A percentile compares a stretch with the other conserved stretches of the same genome.
Conservation (phyloP, 345 rosid genomes). For the Euphorbia lathyris region DNA sequence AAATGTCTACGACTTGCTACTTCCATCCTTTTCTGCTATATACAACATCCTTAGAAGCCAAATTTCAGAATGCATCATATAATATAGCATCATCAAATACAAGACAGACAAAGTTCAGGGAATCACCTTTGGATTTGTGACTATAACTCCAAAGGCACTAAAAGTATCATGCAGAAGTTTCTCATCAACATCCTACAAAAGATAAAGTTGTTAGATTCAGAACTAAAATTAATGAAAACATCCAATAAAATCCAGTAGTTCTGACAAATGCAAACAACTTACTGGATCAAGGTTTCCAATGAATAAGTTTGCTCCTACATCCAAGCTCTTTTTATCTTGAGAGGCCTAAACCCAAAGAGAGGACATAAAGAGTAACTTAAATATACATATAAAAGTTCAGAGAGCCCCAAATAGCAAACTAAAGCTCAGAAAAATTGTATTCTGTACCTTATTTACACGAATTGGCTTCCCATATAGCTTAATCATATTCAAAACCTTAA, state of each 20-base stretch:
- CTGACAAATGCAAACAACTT: constrained; percentile 26
- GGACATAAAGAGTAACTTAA: background rate
- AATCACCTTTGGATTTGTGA: constrained; percentile 90
- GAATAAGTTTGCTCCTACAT: constrained; percentile 97
- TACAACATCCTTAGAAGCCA: background rate
- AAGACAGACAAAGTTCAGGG: background rate
- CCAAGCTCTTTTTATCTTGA: constrained; percentile 98
- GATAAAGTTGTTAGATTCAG: background rate
- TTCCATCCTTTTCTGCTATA: background rate
- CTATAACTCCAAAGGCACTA: constrained; percentile 97
- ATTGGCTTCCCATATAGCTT: constrained; percentile 94
- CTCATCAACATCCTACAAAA: constrained; percentile 92
- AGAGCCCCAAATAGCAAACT: background rate
- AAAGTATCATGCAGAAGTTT: constrained; percentile 95
- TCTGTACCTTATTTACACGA: constrained; percentile 85
- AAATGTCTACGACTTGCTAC: background rate
- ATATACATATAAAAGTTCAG: background rate
- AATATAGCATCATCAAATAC: background rate
- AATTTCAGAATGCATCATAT: background rate
- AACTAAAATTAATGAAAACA: background rate
- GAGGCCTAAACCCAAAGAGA: constrained; percentile 59
- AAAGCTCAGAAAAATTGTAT: background rate
- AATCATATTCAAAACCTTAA: constrained; percentile 96
- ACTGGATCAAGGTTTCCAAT: constrained; percentile 98
- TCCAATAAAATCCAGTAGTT: background rate